Evolutionary conservation across 2,329 filamentous ascomycete genomes (phyloP), one percentile per base, ranked within the genome.

Genomic region (Ilyonectria mors-panacis): DNA sequence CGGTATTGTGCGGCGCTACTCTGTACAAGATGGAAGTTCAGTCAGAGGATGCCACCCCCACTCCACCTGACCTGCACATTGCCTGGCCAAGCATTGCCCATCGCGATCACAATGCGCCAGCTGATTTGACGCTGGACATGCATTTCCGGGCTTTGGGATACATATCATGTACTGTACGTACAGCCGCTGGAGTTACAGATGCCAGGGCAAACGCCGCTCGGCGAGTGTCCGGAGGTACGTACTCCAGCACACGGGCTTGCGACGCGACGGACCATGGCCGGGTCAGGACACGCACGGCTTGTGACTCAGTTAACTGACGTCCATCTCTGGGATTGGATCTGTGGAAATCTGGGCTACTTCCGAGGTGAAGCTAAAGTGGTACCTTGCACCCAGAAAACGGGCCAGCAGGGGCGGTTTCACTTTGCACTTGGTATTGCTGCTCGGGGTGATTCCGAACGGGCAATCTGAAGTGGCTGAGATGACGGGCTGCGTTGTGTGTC

Each of bases 181-280:
- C 48, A 51, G 17, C 23, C 6, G 23, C 48, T 33, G 45, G 17
- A 33, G 8, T 8, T 19, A 13, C 26, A 51, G 28, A 48, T 26
- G 19, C 28, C 26, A 30, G 45, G 44, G 17, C 15, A 28, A 30
- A 35, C 26, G 21, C 10, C 37, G 50, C 69, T 75, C 73, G 73
- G 73, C 70, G 73, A 75, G 68, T 72, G 67, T 75, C 73, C 73
- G 73, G 73, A 66, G 72, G 67, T 74, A 75, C 73, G 70, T 75
- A 74, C 63, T 51, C 64, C 59, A 59, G n/a, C 15, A 42, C 7
- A 42, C 39, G 39, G 17, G 15, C 62, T 54, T 48, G 30, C 55
- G 44, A 59, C 63, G 66, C 51, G 26, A 59, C 63, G 66, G 68
- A 65, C 63, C 42, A 61, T 70, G 68, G 53, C 66, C 68, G 66